phyloP scores from a whole-genome alignment of 2,329 filamentous ascomycete species.

The Alternaria brassicae region DNA sequence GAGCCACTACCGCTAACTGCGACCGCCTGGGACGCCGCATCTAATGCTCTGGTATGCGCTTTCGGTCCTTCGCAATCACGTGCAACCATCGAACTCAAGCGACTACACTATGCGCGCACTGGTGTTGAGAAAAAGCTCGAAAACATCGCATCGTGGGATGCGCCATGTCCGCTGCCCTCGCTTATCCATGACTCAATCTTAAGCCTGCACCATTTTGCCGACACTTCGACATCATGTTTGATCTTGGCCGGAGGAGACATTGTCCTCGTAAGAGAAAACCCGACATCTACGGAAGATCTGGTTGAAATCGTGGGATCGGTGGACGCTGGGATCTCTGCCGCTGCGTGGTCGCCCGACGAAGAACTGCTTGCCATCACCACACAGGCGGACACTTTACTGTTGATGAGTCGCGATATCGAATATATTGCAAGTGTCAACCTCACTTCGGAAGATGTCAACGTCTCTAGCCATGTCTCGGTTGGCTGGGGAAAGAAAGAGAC shows the following conservation, averaged over 20 bases:
- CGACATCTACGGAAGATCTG: conserved; percentile 70
- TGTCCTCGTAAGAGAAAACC: conserved; percentile 78
- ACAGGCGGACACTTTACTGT: conserved; percentile 76
- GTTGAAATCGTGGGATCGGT: conserved; percentile 97
- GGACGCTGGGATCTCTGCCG: conserved; percentile 87
- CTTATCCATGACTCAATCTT: conserved; percentile 77
- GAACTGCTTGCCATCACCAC: conserved; percentile 87
- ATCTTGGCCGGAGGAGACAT: conserved; percentile 92
- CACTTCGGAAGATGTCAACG: conserved; percentile 76
- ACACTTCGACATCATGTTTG: conserved; percentile 78
- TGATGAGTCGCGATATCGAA: conserved; percentile 94
- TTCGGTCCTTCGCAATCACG: conserved; percentile 78
- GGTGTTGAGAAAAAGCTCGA: conserved; percentile 50
- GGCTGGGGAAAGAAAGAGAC: conserved; percentile 99
- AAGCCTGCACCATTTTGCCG: conserved; percentile 83
- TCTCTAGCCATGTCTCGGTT: conserved; percentile 93
- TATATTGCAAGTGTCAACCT: conserved; percentile 78
- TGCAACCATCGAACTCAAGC: conserved; percentile 75
- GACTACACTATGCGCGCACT: conserved; percentile 55
- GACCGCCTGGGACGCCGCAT: conserved; percentile 83
- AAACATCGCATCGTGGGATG: conserved; percentile 85
- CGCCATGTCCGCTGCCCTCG: conserved; percentile 78
- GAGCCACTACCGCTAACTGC: conserved; percentile 70
- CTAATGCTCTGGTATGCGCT: conserved; percentile 79
- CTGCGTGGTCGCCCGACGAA: conserved; percentile 93